These are phyloP conservation scores for Penicillium diatomitis DNA, from an alignment of 495 filamentous ascomycete genomes.

Conservation along the genomic window DNA sequence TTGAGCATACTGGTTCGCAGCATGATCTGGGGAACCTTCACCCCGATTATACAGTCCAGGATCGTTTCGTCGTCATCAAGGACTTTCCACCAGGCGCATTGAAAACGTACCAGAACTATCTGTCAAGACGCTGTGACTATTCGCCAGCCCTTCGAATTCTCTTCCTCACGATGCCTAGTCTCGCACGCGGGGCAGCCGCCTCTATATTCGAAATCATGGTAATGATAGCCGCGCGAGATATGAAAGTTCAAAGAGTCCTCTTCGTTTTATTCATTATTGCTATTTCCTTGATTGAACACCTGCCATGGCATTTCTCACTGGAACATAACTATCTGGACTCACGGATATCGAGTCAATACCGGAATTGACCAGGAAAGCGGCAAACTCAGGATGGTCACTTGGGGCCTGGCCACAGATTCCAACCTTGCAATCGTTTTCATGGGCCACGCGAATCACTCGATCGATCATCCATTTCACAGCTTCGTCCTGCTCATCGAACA, in stretches of 20 bases:
- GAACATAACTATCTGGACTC: slow-evolving; percentile 12
- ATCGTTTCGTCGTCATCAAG: neutral
- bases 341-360: slow-evolving; percentile 13
- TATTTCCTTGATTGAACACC: too few relatives aligned
- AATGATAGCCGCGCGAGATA: neutral
- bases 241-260: neutral
- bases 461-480: slow-evolving; percentile 31
- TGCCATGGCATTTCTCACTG: too few relatives aligned
- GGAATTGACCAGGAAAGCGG: slow-evolving; percentile 18
- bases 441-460: slow-evolving; percentile 15
- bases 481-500: slow-evolving; percentile 28
- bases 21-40: neutral
- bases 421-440: slow-evolving; percentile 18
- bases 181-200: neutral
- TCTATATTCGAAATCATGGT: neutral
- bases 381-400: slow-evolving; percentile 28
- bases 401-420: slow-evolving; percentile 30
- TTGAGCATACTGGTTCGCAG: neutral
- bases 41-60: neutral
- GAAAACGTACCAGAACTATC: neutral
- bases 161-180: slow-evolving; percentile 1
- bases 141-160: slow-evolving; percentile 2
- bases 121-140: slow-evolving; percentile 1
- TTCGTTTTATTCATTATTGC: too few relatives aligned
- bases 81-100: neutral